A percentile compares a stretch with the other conserved stretches of the same genome.
Evolutionary conservation across 345 rosid genomes (phyloP).

Genomic region (Trapa incisa): DNA sequence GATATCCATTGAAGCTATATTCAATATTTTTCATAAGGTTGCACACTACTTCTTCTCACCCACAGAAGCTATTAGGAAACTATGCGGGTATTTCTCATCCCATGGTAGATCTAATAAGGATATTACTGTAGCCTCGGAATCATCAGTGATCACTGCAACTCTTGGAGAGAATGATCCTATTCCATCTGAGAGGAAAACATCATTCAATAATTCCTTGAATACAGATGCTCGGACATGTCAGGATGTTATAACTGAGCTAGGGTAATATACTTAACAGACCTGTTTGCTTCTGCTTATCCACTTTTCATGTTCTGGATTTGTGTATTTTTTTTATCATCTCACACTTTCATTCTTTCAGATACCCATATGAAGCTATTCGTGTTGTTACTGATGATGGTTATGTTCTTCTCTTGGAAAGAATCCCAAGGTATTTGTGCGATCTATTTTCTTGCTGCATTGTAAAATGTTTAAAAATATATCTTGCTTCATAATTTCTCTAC

Average conservation of each 20-base stretch:
- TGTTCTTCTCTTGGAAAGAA: conserved; percentile 86
- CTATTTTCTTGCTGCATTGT: conserved; percentile 10
- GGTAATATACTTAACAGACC: conserved; percentile 27
- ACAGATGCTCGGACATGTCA: conserved; percentile 89
- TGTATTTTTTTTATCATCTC: conserved; percentile 9
- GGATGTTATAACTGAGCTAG: conserved; percentile 93
- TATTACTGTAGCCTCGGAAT: conserved; percentile 12
- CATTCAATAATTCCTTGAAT: conserved; percentile 53
- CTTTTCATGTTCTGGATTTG: not conserved
- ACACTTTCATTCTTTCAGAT: conserved; percentile 27
- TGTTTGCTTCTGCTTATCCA: not conserved
- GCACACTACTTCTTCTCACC: conserved; percentile 69
- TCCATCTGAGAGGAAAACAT: conserved; percentile 34
- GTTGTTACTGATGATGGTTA: conserved; percentile 91
- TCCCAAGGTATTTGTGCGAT: conserved; percentile 53
- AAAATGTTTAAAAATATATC: conserved; percentile 9
- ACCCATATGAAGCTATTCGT: conserved; percentile 87
- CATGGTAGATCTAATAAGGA: conserved; percentile 8
- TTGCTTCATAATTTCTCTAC: conserved; percentile 10
- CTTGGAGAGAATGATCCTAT: conserved; percentile 58
- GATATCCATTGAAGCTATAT: conserved; percentile 67
- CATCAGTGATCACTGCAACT: conserved; percentile 35
- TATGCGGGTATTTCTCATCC: conserved; percentile 42
- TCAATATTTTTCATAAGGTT: conserved; percentile 68
- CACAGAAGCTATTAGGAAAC: conserved; percentile 29